Percentiles rank a stretch among this genome's conserved stretches.
phyloP scores from a whole-genome alignment of 2,329 filamentous ascomycete genomes.

The Xylaria sp. region DNA sequence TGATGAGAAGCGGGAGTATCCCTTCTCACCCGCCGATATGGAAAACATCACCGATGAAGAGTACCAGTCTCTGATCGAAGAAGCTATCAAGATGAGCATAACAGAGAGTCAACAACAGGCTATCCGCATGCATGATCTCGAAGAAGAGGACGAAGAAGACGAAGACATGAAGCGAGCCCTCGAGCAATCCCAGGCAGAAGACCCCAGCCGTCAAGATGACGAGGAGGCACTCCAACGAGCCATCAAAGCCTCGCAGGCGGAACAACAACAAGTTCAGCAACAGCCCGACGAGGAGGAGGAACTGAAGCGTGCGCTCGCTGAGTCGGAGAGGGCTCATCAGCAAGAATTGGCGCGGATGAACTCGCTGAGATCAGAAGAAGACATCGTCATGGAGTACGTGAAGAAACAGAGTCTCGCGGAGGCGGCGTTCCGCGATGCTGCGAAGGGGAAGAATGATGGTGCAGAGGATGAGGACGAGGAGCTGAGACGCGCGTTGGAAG shows the following conservation, averaged over 20 bases:
- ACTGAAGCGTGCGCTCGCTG: constrained; percentile 59
- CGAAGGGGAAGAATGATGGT: constrained; percentile 48
- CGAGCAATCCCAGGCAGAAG: constrained; percentile 43
- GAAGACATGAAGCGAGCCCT: constrained; percentile 41
- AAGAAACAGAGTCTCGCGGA: constrained; percentile 81
- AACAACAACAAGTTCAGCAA: constrained; percentile 30
- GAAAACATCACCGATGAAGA: constrained; percentile 65
- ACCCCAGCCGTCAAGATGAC: constrained; percentile 45
- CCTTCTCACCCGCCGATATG: constrained; percentile 51
- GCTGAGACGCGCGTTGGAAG: constrained; percentile 45
- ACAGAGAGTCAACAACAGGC: constrained; percentile 41
- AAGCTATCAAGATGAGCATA: constrained; percentile 65
- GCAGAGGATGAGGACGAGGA: constrained; percentile 42
- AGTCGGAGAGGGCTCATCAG: constrained; percentile 58
- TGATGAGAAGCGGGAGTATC: constrained; percentile 22
- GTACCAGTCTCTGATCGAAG: constrained; percentile 65
- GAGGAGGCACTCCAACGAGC: constrained; percentile 53
- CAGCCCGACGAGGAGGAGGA: constrained; percentile 52
- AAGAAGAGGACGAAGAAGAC: constrained; percentile 38
- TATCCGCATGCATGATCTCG: constrained; percentile 41
- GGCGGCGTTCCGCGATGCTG: constrained; percentile 61
- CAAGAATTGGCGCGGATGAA: constrained; percentile 56
- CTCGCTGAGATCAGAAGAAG: constrained; percentile 69
- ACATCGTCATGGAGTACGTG: constrained; percentile 79
- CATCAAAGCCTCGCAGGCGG: constrained; percentile 54